Evolutionary conservation across 495 filamentous ascomycete species (phyloP), one percentile per base, ranked within the genome.

Genomic region (Bryoglossum gracile): DNA sequence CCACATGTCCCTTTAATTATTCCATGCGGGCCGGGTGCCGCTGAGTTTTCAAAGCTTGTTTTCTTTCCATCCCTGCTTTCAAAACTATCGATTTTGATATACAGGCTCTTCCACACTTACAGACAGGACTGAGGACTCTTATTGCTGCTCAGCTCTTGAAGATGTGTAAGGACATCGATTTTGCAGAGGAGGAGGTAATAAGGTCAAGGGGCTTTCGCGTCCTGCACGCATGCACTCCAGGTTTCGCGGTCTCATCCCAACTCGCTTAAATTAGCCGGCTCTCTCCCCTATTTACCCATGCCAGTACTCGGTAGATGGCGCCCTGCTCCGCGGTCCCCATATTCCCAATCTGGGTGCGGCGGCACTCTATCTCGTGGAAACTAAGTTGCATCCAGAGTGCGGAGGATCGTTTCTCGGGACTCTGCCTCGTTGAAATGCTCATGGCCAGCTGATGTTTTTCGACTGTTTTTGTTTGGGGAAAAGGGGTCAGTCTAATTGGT

Each of bases 251-350:
- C 13, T 16, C 8, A 38, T 5, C 4, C 35, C 17, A 18, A 6
- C 10, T 8, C 8, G 35, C 6, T 5, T 38, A 16, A 38, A 38
- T 8, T 5, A 5, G 16, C 14, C 10, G 8, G 17, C 4, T 6
- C 8, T n/a, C 21, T n/a, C 40, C 23, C 25, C 13, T 28, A 28
- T 34, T 14, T n/a, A 45, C 28, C 16, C 43, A 26, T n/a, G 14
- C 18, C 33, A 22, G 30, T 26, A 39, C 8, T 24, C 45, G 45
- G 45, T 35, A 48, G 17, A 21, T 38, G 13, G 37, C 32, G 26
- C 16, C 28, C 43, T 46, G 11, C 45, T 40, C 45, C 45, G 45
- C 45, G 18, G 26, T 48, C 35, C 23, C 35, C 45, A 48, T 19
- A 37, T 39, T 48, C 35, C 33, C n/a, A 35, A 39, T 38, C 25